Evolutionary conservation across 2,329 filamentous ascomycete species (phyloP).

Genomic region (Fusarium pseudoanthophilum): DNA sequence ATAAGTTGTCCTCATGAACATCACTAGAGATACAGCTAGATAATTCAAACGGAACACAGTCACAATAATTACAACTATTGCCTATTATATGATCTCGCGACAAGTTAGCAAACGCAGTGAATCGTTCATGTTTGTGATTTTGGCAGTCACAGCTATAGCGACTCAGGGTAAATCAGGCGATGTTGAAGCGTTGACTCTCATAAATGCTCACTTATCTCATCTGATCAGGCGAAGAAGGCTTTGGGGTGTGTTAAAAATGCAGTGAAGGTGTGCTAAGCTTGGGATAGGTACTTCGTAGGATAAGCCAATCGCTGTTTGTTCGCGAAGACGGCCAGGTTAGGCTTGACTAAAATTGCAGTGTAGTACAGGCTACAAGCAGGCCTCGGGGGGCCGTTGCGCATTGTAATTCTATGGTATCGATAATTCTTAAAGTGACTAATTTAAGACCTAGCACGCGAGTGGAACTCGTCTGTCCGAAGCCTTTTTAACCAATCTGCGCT

Average conservation of each 20-base stretch:
- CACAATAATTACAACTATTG: neutral
- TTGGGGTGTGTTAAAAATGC: neutral
- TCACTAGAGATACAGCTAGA: neutral
- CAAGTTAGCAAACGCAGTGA: neutral
- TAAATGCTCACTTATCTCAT: fast-evolving
- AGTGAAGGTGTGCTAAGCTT: neutral
- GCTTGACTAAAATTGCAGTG: neutral
- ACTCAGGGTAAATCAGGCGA: neutral
- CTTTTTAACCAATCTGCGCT: too few relatives aligned
- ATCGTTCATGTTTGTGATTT: neutral
- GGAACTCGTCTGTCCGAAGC: too few relatives aligned
- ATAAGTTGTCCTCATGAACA: neutral
- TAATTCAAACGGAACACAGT: neutral
- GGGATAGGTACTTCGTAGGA: too few relatives aligned
- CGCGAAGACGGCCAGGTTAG: neutral
- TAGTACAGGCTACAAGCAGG: too few relatives aligned
- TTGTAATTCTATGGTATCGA: too few relatives aligned
- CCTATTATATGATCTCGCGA: neutral
- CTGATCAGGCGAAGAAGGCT: neutral
- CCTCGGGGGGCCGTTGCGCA: too few relatives aligned
- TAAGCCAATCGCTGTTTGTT: neutral
- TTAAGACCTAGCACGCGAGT: too few relatives aligned
- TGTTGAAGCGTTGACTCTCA: fast-evolving
- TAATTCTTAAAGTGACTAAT: too few relatives aligned
- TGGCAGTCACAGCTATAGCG: fast-evolving